Evolutionary conservation across 2,329 filamentous ascomycete species (phyloP).

Genomic region (Pochonia chlamydosporia): DNA sequence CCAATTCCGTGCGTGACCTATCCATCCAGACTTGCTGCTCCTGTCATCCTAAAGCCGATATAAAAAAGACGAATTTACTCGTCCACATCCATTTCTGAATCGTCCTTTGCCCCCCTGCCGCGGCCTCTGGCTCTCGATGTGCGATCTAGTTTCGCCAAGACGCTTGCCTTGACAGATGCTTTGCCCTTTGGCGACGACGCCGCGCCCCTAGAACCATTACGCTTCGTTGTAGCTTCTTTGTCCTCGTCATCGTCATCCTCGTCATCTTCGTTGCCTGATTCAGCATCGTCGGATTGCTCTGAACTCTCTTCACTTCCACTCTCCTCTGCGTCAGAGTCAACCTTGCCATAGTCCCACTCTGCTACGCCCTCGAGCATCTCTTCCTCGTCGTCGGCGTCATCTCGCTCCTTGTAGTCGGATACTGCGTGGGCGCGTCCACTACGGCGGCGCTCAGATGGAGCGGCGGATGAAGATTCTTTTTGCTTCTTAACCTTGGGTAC

Average conservation of each 20-base stretch:
- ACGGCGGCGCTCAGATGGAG: slow-evolving; percentile 45
- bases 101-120: slow-evolving; percentile 18
- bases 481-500: slow-evolving; percentile 26
- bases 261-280: slow-evolving; percentile 11
- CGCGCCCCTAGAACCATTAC: slow-evolving; percentile 19
- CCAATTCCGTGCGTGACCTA: not conserved
- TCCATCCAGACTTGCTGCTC: not conserved
- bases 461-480: slow-evolving; percentile 18
- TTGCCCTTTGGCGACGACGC: slow-evolving; percentile 16
- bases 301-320: slow-evolving; percentile 14
- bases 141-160: slow-evolving; percentile 14
- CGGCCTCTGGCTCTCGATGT: slow-evolving; percentile 20
- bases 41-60: too few relatives aligned
- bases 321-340: slow-evolving; percentile 26
- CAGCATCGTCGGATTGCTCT: slow-evolving; percentile 9
- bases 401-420: slow-evolving; percentile 50
- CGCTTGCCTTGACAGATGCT: slow-evolving; percentile 18
- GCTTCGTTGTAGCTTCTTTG: slow-evolving; percentile 15
- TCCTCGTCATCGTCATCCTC: slow-evolving; percentile 13
- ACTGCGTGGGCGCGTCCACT: slow-evolving; percentile 45
- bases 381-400: slow-evolving; percentile 52
- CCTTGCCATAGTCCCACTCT: slow-evolving; percentile 49
- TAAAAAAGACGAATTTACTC: slow-evolving; percentile 16
- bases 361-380: slow-evolving; percentile 58
- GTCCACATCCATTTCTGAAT: slow-evolving; percentile 30